Base-by-base conservation (phyloP, 2,329 filamentous ascomycete genomes). In the Penicillium sp. region DNA sequence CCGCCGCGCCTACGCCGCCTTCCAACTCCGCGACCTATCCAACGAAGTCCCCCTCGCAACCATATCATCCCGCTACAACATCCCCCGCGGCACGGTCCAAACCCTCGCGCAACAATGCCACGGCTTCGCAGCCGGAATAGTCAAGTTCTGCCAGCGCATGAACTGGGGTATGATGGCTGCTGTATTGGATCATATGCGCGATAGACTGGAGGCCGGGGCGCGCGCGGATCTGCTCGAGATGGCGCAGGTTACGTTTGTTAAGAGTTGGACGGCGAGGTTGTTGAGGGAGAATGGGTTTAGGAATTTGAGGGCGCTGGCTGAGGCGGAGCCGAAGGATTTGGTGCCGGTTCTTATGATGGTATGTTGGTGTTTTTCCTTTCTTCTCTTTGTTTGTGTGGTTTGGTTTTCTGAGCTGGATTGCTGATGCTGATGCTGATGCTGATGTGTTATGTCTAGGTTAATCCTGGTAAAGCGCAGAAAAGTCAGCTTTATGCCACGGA, bases 91-190 rank as follows among this genome's bases (percentile, higher is more conserved):
- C 1, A 77, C 80, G 4, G 81, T 90, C 10, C 87, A 91, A 66
- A 87, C 77, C 16, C 74, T 90, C 1, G 81, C 86, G 2, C 86
- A 89, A 59, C 86, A 83, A 1, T 89, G 87, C 57, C 83, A 89
- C 56, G 87, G 87, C 0, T 91, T 90, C 61, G 87, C 86, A 3
- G 84, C 85, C 2, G 86, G 86, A 3, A 88, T 89, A 76, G 81
- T 90, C 52, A 89, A 87, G 57, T 90, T 90, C 62, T 90, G 87
- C 62, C 78, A 88, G 57, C 78, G 81, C 14, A 89, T 91, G 87
- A 82, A 79, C 2, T 89, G 86, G 85, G 84, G 83, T 1, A 82
- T 86, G 59, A 80, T 90, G 64, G 81, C 82, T 6, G 84, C 83
- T 4, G 83, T 86, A 6, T 73, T 90, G 28, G 85, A 89, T 56